phyloP scores from a whole-genome alignment of 164 flowering plant genomes.

The Aristolochia contorta region DNA sequence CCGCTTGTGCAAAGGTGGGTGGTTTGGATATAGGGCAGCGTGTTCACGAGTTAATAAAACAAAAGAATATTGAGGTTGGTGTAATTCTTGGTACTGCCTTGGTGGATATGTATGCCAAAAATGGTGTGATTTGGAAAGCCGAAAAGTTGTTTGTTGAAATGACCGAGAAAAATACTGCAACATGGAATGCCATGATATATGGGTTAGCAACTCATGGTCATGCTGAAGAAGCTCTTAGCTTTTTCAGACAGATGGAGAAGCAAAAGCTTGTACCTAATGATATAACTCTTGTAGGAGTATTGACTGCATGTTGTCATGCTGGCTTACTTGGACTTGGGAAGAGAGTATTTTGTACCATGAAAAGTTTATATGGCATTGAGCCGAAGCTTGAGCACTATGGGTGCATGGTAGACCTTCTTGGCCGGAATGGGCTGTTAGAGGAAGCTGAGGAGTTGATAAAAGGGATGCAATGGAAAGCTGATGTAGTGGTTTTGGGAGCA shows the following conservation, averaged over 20 bases:
- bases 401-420: constrained; percentile 59
- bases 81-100: constrained; percentile 60
- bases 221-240: constrained; percentile 34
- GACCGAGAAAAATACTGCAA: constrained; percentile 34
- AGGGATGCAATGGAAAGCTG: constrained; percentile 47
- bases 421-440: constrained; percentile 33
- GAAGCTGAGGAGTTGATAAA: constrained; percentile 60
- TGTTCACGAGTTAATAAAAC: constrained; percentile 32
- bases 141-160: constrained; percentile 29
- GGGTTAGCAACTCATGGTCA: constrained; percentile 60
- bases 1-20: constrained; percentile 50
- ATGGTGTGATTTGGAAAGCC: constrained; percentile 39
- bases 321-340: constrained; percentile 44
- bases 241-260: constrained; percentile 27
- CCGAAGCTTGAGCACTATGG: constrained; percentile 60
- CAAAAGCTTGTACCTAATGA: constrained; percentile 30
- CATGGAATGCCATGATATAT: constrained; percentile 66
- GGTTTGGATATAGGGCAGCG: constrained; percentile 39
- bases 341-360: constrained; percentile 41
- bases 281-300: constrained; percentile 44
- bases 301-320: constrained; percentile 67
- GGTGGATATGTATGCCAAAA: constrained; percentile 65
- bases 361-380: constrained; percentile 29
- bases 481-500: constrained; percentile 57
- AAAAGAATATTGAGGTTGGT: constrained; percentile 27